A percentile compares a stretch with the other conserved stretches of the same genome.
Evolutionary conservation across 1,284 basidiomycete species (phyloP).

Genomic region (Irpex sp.): DNA sequence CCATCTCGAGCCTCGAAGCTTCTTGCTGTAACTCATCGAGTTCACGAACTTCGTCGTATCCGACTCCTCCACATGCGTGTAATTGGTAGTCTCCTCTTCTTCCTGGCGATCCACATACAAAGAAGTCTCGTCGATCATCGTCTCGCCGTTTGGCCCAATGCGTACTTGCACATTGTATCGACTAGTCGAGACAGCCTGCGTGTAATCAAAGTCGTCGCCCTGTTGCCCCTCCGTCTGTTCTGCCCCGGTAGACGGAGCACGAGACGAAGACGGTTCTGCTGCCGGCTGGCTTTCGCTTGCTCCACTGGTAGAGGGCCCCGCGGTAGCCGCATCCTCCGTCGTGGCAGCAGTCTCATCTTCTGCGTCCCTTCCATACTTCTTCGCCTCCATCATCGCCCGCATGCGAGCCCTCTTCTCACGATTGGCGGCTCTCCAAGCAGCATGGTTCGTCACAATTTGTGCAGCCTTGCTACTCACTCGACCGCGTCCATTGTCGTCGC

Average conservation of each 20-base stretch:
- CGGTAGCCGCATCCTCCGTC: conserved; percentile 6
- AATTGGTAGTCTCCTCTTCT: conserved; percentile 61
- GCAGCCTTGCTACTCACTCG: conserved; percentile 69
- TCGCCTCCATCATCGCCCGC: conserved; percentile 60
- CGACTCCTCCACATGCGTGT: conserved; percentile 81
- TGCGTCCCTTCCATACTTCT: conserved; percentile 60
- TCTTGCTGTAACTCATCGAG: conserved; percentile 77
- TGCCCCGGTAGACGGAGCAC: neutral
- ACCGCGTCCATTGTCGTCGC: conserved; percentile 70
- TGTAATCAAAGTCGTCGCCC: conserved; percentile 63
- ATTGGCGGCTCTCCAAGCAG: conserved; percentile 62
- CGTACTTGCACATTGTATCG: conserved; percentile 79
- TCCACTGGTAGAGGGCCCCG: conserved; percentile 9
- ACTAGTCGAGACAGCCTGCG: conserved; percentile 56
- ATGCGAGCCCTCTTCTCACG: conserved; percentile 61
- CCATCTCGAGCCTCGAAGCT: conserved; percentile 77
- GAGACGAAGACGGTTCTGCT: conserved; percentile 1
- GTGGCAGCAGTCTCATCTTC: conserved; percentile 38
- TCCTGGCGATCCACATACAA: conserved; percentile 68
- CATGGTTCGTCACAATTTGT: conserved; percentile 64
- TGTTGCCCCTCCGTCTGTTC: conserved; percentile 12
- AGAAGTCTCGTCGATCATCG: conserved; percentile 78
- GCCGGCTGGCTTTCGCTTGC: neutral
- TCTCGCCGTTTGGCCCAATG: conserved; percentile 78
- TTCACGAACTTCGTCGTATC: conserved; percentile 83